Evolutionary conservation across 495 filamentous ascomycete genomes (phyloP).

Genomic region (Terfezia claveryi): DNA sequence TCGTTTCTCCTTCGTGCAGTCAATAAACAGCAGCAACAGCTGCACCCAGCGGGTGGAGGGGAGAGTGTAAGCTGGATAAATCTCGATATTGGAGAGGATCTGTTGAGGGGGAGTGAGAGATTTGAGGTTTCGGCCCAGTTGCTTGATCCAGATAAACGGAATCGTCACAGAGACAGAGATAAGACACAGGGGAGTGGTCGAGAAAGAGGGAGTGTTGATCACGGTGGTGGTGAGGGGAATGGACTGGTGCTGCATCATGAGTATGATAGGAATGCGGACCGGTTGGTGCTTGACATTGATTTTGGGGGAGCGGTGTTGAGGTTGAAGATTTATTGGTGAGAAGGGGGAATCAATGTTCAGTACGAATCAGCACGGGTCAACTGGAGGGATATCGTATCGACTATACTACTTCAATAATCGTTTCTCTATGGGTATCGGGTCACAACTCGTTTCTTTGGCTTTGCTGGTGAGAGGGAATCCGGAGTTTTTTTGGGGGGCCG

Average conservation of each 20-base stretch:
- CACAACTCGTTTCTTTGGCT: too few species aligned
- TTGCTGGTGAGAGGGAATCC: too few species aligned
- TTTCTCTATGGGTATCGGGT: too few species aligned
- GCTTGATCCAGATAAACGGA: background rate
- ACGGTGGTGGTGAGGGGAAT: too few species aligned
- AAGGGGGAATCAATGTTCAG: too few species aligned
- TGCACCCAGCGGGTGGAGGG: too few species aligned
- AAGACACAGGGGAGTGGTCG: background rate
- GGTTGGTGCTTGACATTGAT: background rate
- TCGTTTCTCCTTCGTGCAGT: background rate
- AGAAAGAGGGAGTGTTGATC: too few species aligned
- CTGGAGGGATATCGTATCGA: too few species aligned
- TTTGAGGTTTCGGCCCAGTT: background rate
- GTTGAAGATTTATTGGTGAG: background rate
- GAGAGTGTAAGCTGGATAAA: background rate
- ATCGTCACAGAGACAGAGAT: background rate
- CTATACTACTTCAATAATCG: too few species aligned
- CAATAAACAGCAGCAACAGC: too few species aligned
- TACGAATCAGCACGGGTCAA: too few species aligned
- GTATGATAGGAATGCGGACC: background rate
- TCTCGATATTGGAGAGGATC: background rate
- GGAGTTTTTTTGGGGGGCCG: too few species aligned
- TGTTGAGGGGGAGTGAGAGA: background rate
- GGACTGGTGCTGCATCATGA: background rate
- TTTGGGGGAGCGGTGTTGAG: background rate